Base-by-base conservation (phyloP, 257 asterid genomes). In the Nemophila menziesii region DNA sequence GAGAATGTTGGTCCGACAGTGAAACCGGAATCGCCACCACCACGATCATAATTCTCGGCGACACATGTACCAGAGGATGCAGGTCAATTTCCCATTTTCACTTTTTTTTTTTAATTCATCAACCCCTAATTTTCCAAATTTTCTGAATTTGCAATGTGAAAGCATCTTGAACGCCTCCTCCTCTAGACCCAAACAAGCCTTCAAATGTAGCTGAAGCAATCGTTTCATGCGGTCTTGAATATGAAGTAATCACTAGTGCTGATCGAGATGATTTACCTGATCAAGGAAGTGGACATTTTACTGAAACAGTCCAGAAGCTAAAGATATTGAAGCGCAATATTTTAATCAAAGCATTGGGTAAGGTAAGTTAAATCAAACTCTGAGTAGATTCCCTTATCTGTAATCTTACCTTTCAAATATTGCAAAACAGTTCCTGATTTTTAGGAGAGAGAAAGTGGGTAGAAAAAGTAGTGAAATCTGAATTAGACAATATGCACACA, bases 1-100 rank as follows among this genome's bases (percentile, higher is more conserved):
- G 95, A 9, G 98, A 89, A 61, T 89, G 98, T 44, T 89, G 98
- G 98, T 89, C 98, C 4, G 96, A 94, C 13, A 96, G 98, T 11
- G 97, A 89, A 52, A 89, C 98, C 10, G 98, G 98, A 17, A 89
- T 94, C 3, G 98, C 98, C 18, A 89, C 98, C 3, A 94, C 98
- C 20, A 89, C 98, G 23, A 89, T 89, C 46, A 89, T 89, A 95
- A 89, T 89, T 57, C 86, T 89, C 3, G 95, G 97, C 11, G 97
- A 89, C 57, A 89, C 97, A 20, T 83, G 97, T 39, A 84, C 97
- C 33, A 75, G 97, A 10, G 97, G 95, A 15, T 89, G 97, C 92
- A 83, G 95, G 96, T 85, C 27, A 48, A 8, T 9, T 26, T 24
- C 0, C 20, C 8, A 12, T 2, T 17, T 16, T 16, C 16, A 8